Evolutionary conservation across 345 rosid genomes (phyloP).

Genomic region (Lepidium aucheri): DNA sequence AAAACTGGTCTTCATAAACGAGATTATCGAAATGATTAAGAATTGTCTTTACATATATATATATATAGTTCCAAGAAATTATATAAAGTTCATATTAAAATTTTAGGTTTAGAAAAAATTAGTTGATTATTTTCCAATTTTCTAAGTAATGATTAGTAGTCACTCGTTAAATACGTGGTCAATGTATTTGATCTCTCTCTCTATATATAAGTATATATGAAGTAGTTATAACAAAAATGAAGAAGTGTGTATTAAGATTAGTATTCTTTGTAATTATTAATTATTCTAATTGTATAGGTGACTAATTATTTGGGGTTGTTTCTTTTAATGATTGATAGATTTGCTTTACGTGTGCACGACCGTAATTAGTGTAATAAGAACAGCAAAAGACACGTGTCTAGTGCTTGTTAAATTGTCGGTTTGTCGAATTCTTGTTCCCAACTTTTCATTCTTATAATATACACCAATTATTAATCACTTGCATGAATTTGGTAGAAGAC

Average conservation of each 20-base stretch:
- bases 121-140: too few species aligned
- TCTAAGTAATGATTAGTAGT: too few species aligned
- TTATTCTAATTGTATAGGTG: neutral
- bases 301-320: conserved; percentile 11
- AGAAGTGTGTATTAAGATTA: neutral
- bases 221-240: too few species aligned
- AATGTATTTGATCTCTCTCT: neutral
- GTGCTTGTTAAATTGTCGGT: conserved; percentile 51
- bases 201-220: neutral
- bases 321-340: conserved; percentile 35
- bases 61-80: too few species aligned
- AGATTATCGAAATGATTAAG: too few species aligned
- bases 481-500: conserved; percentile 11
- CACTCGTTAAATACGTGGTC: too few species aligned
- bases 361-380: conserved; percentile 30
- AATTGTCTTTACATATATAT: too few species aligned
- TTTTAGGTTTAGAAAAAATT: too few species aligned
- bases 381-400: conserved; percentile 45
- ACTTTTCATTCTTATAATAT: neutral
- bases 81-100: too few species aligned
- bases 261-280: neutral
- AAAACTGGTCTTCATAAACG: too few species aligned
- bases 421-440: conserved; percentile 24
- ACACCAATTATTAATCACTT: neutral
- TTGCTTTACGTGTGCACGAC: conserved; percentile 47